Base-by-base conservation (phyloP, 2,329 filamentous ascomycete species). In the Diaporthe sp. region DNA sequence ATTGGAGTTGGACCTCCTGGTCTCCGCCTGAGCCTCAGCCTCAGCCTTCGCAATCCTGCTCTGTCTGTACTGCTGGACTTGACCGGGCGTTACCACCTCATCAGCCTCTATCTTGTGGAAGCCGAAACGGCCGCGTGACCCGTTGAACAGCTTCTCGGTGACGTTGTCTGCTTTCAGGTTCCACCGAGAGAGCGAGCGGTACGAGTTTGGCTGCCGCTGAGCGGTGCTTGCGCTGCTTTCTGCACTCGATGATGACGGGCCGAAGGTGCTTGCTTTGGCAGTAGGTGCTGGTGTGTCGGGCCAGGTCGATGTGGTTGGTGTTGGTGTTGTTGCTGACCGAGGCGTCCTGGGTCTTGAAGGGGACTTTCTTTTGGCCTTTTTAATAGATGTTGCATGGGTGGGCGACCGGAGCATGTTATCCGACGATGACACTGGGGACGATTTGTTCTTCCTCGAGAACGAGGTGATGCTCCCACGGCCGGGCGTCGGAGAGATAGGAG, bases 61-160 rank as follows among this genome's bases (percentile, higher is more conserved):
- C 79, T 82, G 83, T 67, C 84, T 86, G 31, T 87, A 85, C 68
- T 85, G 84, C 78, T 89, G 86, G 34, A 91, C 83, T 51, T 87
- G 86, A 47, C 86, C 85, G 25, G 89, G 87, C 15, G 90, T 89
- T 17, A 92, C 82, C 84, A 91, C 90, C 82, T 92, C 90, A 71
- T 91, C 89, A 0, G 87, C 90, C 76, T 92, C 90, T 72, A 89
- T 85, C 63, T 86, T 75, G 25, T 73, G 73, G 51, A 77, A 73
- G 6, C 76, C 76, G 31, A 77, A 77, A 42, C 76, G 76, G 20
- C 73, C 73, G 61, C 89, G 84, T 58, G 88, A 88, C 25, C 88
- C 87, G 57, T 85, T 88, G 75, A 92, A 86, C 15, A 91, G 83
- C 42, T 74, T 75, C 42, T 90, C 90, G n/a, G 88, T 86, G 78